These are phyloP conservation scores for Arctostaphylos glauca DNA, from an alignment of 148 eudicot genomes.

Conservation along the genomic window DNA sequence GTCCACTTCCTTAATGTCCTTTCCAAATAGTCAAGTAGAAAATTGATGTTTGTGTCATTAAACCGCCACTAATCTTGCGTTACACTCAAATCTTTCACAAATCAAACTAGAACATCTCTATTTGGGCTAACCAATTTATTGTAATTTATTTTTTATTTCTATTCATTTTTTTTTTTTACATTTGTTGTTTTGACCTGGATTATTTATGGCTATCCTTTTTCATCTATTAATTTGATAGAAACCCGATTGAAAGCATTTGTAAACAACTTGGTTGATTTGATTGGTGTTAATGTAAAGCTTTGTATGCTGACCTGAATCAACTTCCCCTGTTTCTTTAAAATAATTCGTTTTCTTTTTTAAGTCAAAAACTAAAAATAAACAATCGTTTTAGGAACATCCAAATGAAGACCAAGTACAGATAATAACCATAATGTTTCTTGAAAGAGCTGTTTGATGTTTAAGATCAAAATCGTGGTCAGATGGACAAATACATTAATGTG, in stretches of 20 bases:
- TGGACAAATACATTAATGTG: too few relatives aligned
- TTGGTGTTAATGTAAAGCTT: neutral
- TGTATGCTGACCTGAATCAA: neutral
- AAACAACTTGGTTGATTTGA: neutral
- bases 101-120: neutral
- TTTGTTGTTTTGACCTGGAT: neutral
- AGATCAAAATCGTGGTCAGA: too few relatives aligned
- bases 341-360: too few relatives aligned
- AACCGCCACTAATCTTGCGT: neutral
- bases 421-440: too few relatives aligned
- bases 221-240: neutral
- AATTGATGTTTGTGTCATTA: neutral
- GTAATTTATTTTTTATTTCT: too few relatives aligned
- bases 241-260: neutral
- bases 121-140: too few relatives aligned
- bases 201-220: neutral
- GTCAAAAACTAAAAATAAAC: too few relatives aligned
- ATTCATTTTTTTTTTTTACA: too few relatives aligned
- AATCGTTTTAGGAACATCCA: too few relatives aligned
- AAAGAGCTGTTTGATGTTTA: too few relatives aligned
- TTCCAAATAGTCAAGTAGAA: neutral
- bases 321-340: neutral
- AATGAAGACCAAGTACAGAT: too few relatives aligned
- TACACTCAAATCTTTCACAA: neutral
- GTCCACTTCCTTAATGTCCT: neutral